Evolutionary conservation across 2,329 filamentous ascomycete species (phyloP).

Genomic region (Fusarium beomiforme): DNA sequence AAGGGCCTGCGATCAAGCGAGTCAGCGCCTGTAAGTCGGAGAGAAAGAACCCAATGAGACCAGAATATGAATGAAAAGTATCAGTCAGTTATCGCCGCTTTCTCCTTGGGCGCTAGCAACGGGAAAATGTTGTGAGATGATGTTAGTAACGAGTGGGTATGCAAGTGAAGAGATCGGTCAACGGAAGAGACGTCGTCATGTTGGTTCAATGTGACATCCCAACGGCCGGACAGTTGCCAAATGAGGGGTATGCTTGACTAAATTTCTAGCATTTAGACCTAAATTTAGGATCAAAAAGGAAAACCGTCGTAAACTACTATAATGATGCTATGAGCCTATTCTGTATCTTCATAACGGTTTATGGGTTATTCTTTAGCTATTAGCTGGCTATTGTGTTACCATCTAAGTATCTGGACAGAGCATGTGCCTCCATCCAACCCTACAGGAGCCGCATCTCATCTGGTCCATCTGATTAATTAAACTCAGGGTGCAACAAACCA

Average conservation of each 20-base stretch:
- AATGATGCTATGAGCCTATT: background rate
- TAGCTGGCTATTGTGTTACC: background rate
- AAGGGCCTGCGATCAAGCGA: conserved; percentile 38
- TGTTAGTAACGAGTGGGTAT: conserved; percentile 11
- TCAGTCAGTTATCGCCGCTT: conserved; percentile 17
- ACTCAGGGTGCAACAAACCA: background rate
- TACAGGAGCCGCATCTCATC: conserved; percentile 31
- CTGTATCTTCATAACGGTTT: background rate
- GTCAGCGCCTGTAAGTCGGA: conserved; percentile 45
- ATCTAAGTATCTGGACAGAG: background rate
- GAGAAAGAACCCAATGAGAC: conserved; percentile 28
- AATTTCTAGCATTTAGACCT: conserved; percentile 8
- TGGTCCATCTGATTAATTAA: conserved; percentile 17
- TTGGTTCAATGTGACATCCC: conserved; percentile 24
- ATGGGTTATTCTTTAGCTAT: background rate
- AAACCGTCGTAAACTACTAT: background rate
- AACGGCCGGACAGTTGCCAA: conserved; percentile 15
- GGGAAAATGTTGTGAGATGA: conserved; percentile 5
- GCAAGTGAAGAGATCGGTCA: conserved; percentile 8
- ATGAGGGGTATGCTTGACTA: conserved; percentile 32
- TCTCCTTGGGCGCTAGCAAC: conserved; percentile 26
- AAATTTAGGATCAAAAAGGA: conserved; percentile 15
- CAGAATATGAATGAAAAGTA: conserved; percentile 1
- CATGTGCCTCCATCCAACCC: background rate
- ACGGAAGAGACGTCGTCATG: background rate